Percentiles rank a stretch among this genome's conserved stretches.
phyloP scores from a whole-genome alignment of 2,329 filamentous ascomycete genomes.

The Penicillium carneum region DNA sequence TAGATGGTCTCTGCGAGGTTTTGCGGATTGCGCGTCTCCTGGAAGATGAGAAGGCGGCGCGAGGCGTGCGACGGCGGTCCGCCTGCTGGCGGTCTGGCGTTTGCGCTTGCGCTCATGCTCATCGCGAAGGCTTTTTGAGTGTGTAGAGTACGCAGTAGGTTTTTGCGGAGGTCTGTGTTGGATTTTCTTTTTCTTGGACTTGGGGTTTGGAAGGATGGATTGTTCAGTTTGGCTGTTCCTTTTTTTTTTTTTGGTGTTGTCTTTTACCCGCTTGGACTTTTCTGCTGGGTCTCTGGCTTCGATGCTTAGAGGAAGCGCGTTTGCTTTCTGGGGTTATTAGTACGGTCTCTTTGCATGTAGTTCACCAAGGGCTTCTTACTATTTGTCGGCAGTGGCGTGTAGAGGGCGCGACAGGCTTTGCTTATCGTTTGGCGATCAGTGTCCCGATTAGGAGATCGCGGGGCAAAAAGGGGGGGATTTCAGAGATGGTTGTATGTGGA shows the following conservation, averaged over 20 bases:
- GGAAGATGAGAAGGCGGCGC: constrained; percentile 48
- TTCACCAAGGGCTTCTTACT: not conserved
- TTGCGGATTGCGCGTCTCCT: constrained; percentile 45
- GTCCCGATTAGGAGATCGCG: constrained; percentile 20
- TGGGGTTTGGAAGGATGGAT: not conserved
- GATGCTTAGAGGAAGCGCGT: not conserved
- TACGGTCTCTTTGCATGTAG: not conserved
- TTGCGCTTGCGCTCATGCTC: constrained; percentile 18
- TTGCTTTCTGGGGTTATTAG: not conserved
- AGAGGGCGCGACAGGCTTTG: constrained; percentile 17
- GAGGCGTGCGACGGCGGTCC: constrained; percentile 3
- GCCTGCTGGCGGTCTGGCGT: constrained; percentile 19
- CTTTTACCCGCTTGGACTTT: not conserved
- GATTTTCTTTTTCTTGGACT: constrained; percentile 6
- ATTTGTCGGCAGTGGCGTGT: constrained; percentile 7
- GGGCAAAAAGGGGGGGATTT: constrained; percentile 14
- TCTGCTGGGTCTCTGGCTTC: not conserved
- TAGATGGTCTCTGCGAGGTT: constrained; percentile 42
- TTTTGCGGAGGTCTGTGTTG: constrained; percentile 14
- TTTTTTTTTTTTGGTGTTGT: constrained; percentile 3
- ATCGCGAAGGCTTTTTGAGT: constrained; percentile 10
- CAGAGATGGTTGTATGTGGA: not conserved
- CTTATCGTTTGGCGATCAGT: constrained; percentile 20
- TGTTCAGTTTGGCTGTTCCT: constrained; percentile 16
- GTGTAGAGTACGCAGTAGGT: constrained; percentile 10